phyloP scores from a whole-genome alignment of 2,329 filamentous ascomycete species.

The Fusarium austroafricanum region DNA sequence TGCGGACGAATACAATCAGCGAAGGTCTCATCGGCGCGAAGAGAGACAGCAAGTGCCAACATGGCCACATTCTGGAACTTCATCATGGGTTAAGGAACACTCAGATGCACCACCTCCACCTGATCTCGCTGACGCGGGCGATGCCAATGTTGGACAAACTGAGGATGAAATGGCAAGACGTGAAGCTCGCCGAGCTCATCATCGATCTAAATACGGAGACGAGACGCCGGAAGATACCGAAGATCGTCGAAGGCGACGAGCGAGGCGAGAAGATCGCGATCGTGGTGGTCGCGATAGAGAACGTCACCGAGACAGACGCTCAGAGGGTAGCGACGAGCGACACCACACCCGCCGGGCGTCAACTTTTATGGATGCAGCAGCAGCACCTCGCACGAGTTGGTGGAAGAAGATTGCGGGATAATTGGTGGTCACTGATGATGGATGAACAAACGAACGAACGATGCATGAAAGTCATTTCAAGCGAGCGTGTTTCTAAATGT shows the following conservation, averaged over 20 bases:
- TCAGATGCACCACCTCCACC: conserved; percentile 71
- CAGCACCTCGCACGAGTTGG: conserved; percentile 66
- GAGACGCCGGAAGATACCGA: conserved; percentile 57
- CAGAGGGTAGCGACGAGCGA: conserved; percentile 60
- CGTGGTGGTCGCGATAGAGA: conserved; percentile 25
- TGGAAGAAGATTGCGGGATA: conserved; percentile 67
- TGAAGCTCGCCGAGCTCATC: conserved; percentile 60
- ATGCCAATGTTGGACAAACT: conserved; percentile 50
- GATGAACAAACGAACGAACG: conserved; percentile 41
- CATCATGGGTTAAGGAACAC: conserved; percentile 74
- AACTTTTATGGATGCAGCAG: conserved; percentile 57
- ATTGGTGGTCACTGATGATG: conserved; percentile 45
- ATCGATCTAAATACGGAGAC: conserved; percentile 58
- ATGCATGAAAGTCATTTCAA: conserved; percentile 41
- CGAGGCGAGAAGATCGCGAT: conserved; percentile 57
- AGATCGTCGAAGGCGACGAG: conserved; percentile 57
- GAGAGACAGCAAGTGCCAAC: conserved; percentile 50
- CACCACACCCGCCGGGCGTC: conserved; percentile 56
- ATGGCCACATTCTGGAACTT: conserved; percentile 73
- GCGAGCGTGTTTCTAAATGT: conserved; percentile 44
- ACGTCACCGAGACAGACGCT: conserved; percentile 47
- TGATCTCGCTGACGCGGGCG: conserved; percentile 50
- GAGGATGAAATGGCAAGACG: conserved; percentile 64
- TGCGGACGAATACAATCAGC: conserved; percentile 60
- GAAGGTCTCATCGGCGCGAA: conserved; percentile 53